Base-by-base conservation (phyloP, 148 eudicot species). In the Amaranthus palmeri region DNA sequence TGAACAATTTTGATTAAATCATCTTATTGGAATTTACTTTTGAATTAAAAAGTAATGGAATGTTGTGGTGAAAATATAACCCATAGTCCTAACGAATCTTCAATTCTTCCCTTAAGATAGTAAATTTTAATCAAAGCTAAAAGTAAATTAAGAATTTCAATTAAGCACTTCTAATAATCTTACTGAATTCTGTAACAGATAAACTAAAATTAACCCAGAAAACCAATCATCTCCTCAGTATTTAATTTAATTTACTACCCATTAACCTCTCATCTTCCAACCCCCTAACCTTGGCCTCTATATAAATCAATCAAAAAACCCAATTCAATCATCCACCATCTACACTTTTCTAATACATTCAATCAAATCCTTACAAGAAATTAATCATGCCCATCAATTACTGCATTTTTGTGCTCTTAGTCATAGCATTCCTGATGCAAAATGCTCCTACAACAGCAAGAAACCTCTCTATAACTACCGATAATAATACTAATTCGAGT, bases 201-300 rank as follows among this genome's bases (percentile, higher is more conserved):
- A 45, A 47, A 8, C 41, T 40, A 4, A 51, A 43, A 43, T 18
- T n/a, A 68, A 3, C 2, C 25, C 18, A 57, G 57, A 66, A 68
- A 59, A n/a, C 46, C 65, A 46, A 62, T 54, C 79, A 64, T 70
- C 75, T 68, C 52, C 36, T 48, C 6, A 43, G 8, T 44, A 2
- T 10, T 7, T 13, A 9, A 2, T 10, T 7, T 13, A 9, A 72
- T 70, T 18, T 56, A 70, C 40, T 11, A 36, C 41, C 63, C 10
- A 69, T 41, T 7, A 13, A 25, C 79, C 70, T 61, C 55, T 64
- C 70, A 55, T 64, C 74, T 70, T 58, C 74, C 45, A 41, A 14
- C 54, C 2, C 52, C 4, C n/a, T n/a, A 25, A 25, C 36, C 36
- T 25, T 25, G 36, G 36, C 42, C 62, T 12, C 61, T 72, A 45